Conservation (phyloP, 192 early-diverging fungal species). For the Rhizoclosmatium sp. region DNA sequence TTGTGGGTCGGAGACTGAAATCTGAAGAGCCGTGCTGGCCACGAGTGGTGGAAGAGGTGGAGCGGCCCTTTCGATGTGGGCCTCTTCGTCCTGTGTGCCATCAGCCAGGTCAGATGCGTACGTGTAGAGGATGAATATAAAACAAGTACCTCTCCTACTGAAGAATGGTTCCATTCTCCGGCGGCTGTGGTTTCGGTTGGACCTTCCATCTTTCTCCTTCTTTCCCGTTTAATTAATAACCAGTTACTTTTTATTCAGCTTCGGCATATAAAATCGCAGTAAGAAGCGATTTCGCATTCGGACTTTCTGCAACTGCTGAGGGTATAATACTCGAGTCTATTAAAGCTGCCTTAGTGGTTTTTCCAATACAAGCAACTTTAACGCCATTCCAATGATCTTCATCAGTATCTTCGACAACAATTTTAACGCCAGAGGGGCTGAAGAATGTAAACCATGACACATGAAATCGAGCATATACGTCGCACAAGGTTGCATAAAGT, state of each 20-base stretch:
- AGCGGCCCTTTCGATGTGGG: background rate
- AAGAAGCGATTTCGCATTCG: background rate
- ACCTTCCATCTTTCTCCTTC: background rate
- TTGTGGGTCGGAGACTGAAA: constrained; percentile 79
- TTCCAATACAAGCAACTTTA: background rate
- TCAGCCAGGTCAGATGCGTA: background rate
- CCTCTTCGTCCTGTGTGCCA: background rate
- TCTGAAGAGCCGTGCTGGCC: constrained; percentile 36
- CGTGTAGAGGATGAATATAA: background rate
- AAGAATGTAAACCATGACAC: background rate
- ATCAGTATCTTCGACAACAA: background rate
- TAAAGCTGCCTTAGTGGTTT: background rate
- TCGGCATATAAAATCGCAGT: background rate
- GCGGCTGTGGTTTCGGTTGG: background rate
- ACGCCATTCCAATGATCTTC: background rate
- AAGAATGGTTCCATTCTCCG: background rate
- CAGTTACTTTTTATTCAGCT: background rate
- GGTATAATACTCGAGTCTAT: background rate
- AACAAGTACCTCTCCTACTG: background rate
- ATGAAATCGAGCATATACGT: background rate
- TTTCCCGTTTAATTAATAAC: too few species aligned
- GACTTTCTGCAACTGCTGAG: background rate
- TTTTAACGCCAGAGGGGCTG: background rate
- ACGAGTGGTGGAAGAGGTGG: constrained; percentile 1
- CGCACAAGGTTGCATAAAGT: background rate